Evolutionary conservation across 805 yeast species (phyloP).

Genomic region (Saccharomyces kudriavzevii): DNA sequence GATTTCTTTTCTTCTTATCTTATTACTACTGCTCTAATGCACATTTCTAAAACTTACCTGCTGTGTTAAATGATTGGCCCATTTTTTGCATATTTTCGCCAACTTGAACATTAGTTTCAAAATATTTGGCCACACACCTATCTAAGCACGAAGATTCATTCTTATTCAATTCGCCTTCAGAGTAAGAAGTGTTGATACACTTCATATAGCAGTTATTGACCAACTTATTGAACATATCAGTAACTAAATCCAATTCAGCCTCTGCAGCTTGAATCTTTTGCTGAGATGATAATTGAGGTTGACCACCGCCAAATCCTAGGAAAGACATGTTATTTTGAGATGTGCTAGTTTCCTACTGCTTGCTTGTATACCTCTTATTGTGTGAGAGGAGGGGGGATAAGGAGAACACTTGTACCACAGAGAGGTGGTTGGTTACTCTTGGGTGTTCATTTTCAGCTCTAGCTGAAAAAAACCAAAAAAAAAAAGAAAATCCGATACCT

Average conservation of each 20-base stretch:
- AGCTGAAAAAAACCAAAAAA: neutral
- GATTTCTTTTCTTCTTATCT: neutral
- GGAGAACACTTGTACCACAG: neutral
- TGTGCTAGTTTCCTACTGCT: neutral
- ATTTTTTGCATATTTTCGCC: constrained; percentile 66
- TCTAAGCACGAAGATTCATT: constrained; percentile 82
- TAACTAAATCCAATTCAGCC: constrained; percentile 93
- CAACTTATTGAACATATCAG: constrained; percentile 92
- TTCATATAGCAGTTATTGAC: constrained; percentile 84
- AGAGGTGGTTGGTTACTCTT: neutral
- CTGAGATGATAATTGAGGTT: constrained; percentile 65
- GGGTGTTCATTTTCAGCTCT: neutral
- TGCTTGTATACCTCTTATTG: neutral
- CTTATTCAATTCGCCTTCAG: constrained; percentile 67
- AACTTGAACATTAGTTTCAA: constrained; percentile 88
- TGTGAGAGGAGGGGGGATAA: neutral
- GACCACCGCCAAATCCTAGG: constrained; percentile 67
- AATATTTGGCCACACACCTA: constrained; percentile 92
- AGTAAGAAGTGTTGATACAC: constrained; percentile 63
- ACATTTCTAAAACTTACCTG: constrained; percentile 23
- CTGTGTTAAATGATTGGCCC: constrained; percentile 36
- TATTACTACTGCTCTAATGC: constrained; percentile 1
- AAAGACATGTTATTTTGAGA: constrained; percentile 43
- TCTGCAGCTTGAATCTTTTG: constrained; percentile 87
- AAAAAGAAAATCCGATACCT: neutral